phyloP scores from a whole-genome alignment of 306 rosid genomes.

The Cicer cuneatum region DNA sequence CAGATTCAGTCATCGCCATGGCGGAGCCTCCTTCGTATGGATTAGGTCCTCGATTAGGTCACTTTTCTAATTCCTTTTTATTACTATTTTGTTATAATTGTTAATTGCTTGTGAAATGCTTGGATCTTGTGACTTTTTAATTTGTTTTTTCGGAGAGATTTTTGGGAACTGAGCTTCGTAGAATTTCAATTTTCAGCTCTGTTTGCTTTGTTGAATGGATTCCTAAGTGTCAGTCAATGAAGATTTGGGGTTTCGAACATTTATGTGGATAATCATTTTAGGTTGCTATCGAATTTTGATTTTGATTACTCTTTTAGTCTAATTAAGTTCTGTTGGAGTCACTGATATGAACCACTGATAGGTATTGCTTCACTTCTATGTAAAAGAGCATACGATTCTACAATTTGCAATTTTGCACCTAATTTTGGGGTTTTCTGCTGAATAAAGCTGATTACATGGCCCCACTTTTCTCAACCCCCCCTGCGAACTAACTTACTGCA shows the following conservation, averaged over 20 bases:
- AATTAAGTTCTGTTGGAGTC: conserved; percentile 19
- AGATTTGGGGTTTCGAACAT: conserved; percentile 31
- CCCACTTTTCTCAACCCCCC: neutral
- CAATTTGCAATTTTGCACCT: conserved; percentile 4
- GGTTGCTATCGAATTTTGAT: neutral
- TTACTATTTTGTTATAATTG: neutral
- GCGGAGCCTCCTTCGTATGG: conserved; percentile 72
- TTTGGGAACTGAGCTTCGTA: neutral
- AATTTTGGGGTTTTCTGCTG: neutral
- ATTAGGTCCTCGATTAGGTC: conserved; percentile 78
- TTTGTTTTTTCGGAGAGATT: neutral
- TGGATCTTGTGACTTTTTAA: conserved; percentile 28
- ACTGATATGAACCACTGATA: conserved; percentile 7
- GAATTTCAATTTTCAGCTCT: conserved; percentile 20
- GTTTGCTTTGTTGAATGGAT: conserved; percentile 35
- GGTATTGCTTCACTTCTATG: conserved; percentile 3
- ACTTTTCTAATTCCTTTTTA: conserved; percentile 38
- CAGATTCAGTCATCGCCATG: conserved; percentile 64
- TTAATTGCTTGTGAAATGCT: neutral
- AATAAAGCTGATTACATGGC: neutral
- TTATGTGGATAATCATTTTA: neutral
- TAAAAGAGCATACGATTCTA: neutral
- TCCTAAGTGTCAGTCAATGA: conserved; percentile 37
- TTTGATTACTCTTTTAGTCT: conserved; percentile 24
- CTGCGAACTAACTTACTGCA: neutral